Evolutionary conservation across 352 stramenopile species (phyloP).

Genomic region (Saprolegnia diclina): DNA sequence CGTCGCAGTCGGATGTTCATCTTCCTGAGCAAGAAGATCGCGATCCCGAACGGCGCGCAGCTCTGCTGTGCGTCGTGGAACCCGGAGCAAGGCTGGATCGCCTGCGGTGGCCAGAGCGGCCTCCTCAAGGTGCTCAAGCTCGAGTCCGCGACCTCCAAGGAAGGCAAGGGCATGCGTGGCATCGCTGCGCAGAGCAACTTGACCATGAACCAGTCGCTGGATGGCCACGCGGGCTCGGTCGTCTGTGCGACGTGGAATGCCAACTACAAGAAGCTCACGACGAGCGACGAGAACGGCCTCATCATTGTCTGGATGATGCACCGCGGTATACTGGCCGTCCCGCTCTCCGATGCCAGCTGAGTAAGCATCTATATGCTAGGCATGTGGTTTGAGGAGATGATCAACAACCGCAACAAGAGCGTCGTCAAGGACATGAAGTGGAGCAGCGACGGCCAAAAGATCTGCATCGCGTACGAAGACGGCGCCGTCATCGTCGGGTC

Average conservation of each 20-base stretch:
- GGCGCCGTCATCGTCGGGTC: constrained; percentile 91
- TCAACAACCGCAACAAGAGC: constrained; percentile 95
- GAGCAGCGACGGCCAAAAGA: constrained; percentile 91
- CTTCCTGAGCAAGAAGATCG: constrained; percentile 94
- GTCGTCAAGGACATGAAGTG: constrained; percentile 93
- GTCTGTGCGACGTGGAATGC: constrained; percentile 92
- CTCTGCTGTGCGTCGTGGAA: constrained; percentile 90
- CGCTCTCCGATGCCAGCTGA: not conserved
- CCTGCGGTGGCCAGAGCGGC: constrained; percentile 89
- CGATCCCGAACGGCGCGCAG: constrained; percentile 91
- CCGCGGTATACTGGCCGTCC: constrained; percentile 30
- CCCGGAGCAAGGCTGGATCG: constrained; percentile 91
- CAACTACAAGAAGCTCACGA: constrained; percentile 93
- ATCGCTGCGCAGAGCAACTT: constrained; percentile 87
- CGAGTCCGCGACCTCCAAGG: constrained; percentile 61
- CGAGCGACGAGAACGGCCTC: constrained; percentile 90
- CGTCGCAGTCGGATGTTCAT: constrained; percentile 77
- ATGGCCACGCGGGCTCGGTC: constrained; percentile 87
- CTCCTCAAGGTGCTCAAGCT: constrained; percentile 91
- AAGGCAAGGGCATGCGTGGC: constrained; percentile 63
- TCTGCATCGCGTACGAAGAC: constrained; percentile 94
- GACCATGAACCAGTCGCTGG: constrained; percentile 93
- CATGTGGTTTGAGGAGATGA: constrained; percentile 96
- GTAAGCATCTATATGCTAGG: too few relatives aligned
- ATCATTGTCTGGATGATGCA: constrained; percentile 97